Conservation (phyloP, 2,329 filamentous ascomycete genomes). For the Xylariaceae sp. region DNA sequence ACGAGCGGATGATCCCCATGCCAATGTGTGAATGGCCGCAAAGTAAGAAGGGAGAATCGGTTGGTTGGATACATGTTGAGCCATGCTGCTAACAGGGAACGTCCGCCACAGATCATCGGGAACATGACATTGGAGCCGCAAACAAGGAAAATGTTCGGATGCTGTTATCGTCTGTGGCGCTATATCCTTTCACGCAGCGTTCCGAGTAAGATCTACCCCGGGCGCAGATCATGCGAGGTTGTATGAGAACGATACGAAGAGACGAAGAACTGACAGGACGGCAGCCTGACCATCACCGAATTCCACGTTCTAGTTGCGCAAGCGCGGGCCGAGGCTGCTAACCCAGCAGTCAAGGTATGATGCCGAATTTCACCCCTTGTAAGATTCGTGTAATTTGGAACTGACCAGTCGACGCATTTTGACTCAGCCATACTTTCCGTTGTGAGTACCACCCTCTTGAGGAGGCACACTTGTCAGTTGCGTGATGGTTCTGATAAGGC, state of each 20-base stretch:
- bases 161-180: constrained; percentile 48
- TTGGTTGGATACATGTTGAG: not conserved
- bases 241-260: not conserved
- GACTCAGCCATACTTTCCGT: constrained; percentile 53
- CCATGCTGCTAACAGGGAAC: constrained; percentile 17
- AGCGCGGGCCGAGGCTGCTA: constrained; percentile 38
- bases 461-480: not conserved
- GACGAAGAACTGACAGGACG: constrained; percentile 7
- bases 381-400: too few relatives aligned
- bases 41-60: constrained; percentile 40
- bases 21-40: constrained; percentile 66
- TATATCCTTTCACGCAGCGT: constrained; percentile 51
- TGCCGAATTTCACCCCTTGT: constrained; percentile 3
- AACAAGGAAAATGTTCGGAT: constrained; percentile 52
- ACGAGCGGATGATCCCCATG: constrained; percentile 55
- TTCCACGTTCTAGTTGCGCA: constrained; percentile 52
- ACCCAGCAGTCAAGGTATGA: constrained; percentile 51
- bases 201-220: constrained; percentile 40
- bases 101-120: constrained; percentile 39
- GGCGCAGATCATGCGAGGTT: too few relatives aligned
- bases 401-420: constrained; percentile 15
- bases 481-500: constrained; percentile 11
- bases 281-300: constrained; percentile 52
- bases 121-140: constrained; percentile 46
- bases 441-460: constrained; percentile 40